These are phyloP conservation scores for Hanseniaspora meyeri DNA, from an alignment of 805 yeast genomes.

Conservation along the genomic window DNA sequence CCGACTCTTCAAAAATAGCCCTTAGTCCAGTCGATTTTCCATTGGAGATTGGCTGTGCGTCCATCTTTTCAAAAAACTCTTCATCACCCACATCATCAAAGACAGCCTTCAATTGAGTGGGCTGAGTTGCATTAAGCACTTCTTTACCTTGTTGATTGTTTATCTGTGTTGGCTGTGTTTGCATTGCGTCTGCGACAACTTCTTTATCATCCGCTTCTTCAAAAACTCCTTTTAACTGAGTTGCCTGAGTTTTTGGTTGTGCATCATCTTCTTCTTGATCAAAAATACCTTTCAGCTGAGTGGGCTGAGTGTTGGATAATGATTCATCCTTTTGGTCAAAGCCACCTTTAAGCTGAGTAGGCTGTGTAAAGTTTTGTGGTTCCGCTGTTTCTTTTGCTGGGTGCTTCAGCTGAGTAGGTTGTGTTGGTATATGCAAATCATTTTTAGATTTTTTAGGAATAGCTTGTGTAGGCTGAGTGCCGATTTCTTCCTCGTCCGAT, in stretches of 20 bases:
- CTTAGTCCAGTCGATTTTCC: background rate
- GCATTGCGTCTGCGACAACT: background rate
- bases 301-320: constrained; percentile 2
- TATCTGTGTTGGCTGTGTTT: constrained; percentile 3
- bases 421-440: background rate
- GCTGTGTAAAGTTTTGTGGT: background rate
- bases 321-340: background rate
- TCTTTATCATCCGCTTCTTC: background rate
- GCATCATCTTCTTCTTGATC: background rate
- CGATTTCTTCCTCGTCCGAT: constrained; percentile 9
- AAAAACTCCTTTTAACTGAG: background rate
- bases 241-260: background rate
- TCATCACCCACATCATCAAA: background rate
- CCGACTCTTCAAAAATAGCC: background rate
- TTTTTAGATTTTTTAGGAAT: no score
- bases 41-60: background rate
- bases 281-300: background rate
- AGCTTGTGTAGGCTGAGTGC: background rate
- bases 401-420: background rate
- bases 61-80: background rate
- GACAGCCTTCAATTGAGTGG: background rate
- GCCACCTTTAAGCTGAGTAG: background rate
- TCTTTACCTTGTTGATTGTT: background rate
- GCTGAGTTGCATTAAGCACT: background rate
- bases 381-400: constrained; percentile 11